Percentiles rank a stretch among this genome's conserved stretches.
phyloP scores from a whole-genome alignment of 176 grass and related monocot species.

The Alloteropsis semialata region DNA sequence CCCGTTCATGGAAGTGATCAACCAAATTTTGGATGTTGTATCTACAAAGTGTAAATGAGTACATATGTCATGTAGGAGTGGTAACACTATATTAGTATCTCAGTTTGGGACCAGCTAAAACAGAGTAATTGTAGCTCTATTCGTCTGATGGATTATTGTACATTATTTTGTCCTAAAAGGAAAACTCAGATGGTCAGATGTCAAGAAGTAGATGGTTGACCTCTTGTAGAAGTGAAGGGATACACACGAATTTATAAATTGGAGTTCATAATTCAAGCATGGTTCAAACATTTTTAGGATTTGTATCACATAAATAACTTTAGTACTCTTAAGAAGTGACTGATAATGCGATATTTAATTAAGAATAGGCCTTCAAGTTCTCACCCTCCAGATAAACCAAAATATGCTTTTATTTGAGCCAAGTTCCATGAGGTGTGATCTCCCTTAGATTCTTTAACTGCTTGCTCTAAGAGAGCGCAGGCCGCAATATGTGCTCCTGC shows the following conservation, averaged over 20 bases:
- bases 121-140: background rate
- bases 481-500: conserved; percentile 92
- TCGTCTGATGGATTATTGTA: background rate
- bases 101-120: background rate
- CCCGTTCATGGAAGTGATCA: conserved; percentile 85
- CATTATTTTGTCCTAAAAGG: background rate
- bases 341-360: background rate
- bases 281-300: background rate
- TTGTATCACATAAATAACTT: background rate
- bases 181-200: background rate
- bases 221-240: background rate
- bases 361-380: background rate
- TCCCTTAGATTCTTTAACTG: conserved; percentile 67
- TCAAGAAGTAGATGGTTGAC: background rate
- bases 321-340: background rate
- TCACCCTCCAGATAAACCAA: conserved; percentile 90
- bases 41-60: conserved; percentile 36
- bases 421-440: conserved; percentile 60
- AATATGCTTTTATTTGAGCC: conserved; percentile 84
- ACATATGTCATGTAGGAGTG: conserved; percentile 8
- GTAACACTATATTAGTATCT: background rate
- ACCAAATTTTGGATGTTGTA: conserved; percentile 77
- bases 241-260: background rate
- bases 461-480: conserved; percentile 71
- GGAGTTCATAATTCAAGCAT: background rate